These are phyloP conservation scores for Coffea canephora DNA, from an alignment of 257 asterid genomes.

Conservation along the genomic window DNA sequence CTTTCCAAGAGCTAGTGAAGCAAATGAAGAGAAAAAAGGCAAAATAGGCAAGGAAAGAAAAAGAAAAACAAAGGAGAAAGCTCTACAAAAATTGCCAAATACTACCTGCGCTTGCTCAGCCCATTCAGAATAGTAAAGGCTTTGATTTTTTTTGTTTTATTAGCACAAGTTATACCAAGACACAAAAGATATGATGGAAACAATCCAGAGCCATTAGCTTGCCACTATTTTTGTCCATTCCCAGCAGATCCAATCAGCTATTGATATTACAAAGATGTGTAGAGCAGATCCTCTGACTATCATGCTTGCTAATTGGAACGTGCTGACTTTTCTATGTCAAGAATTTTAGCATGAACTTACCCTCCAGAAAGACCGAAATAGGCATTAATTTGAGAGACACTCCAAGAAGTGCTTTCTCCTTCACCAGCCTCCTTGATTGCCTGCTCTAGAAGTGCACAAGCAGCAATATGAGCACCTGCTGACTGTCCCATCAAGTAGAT, in stretches of 20 bases:
- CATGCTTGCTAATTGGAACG: background rate
- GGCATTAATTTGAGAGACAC: constrained; percentile 79
- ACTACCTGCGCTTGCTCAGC: no score
- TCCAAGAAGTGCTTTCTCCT: constrained; percentile 72
- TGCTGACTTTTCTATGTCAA: background rate
- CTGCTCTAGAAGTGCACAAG: constrained; percentile 86
- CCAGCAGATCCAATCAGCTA: no score
- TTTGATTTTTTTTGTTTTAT: no score
- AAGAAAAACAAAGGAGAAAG: no score
- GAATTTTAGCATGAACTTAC: constrained; percentile 39
- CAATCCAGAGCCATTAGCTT: no score
- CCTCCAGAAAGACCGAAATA: constrained; percentile 98
- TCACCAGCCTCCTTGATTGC: constrained; percentile 78
- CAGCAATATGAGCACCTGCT: constrained; percentile 97
- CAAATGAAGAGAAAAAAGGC: no score
- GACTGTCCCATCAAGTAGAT: constrained; percentile 96
- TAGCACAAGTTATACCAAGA: no score
- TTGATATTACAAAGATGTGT: background rate
- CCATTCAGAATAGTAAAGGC: no score
- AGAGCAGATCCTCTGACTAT: background rate
- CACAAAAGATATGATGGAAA: no score
- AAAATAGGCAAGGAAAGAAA: no score
- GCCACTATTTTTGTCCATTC: no score
- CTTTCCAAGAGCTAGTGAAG: background rate
- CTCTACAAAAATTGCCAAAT: no score